A percentile compares a stretch with the other conserved stretches of the same genome.
These are phyloP conservation scores for Elaeis guineensis DNA, from an alignment of 176 grass and related monocot species.

Conservation along the genomic window DNA sequence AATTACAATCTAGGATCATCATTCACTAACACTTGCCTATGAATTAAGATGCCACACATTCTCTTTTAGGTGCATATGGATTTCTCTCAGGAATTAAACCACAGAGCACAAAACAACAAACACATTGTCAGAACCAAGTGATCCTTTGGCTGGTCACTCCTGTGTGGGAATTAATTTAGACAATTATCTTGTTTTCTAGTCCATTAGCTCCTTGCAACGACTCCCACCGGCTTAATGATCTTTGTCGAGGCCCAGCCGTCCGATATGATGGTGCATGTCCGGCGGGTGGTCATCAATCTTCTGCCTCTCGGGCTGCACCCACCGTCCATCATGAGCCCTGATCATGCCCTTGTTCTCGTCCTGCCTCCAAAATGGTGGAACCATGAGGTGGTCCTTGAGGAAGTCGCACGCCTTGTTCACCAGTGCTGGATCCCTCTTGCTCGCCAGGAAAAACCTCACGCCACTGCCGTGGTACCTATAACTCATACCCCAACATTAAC, in stretches of 20 bases:
- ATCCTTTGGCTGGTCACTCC: too few species aligned
- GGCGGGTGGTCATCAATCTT: background rate
- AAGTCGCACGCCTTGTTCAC: slow-evolving; percentile 17
- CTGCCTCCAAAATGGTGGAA: slow-evolving; percentile 17
- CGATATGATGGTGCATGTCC: slow-evolving; percentile 4
- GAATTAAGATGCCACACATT: too few species aligned
- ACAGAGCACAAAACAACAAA: too few species aligned
- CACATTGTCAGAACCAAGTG: too few species aligned
- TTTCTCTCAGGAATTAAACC: too few species aligned
- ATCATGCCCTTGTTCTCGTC: slow-evolving; percentile 15
- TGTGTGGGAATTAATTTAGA: too few species aligned
- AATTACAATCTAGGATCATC: too few species aligned
- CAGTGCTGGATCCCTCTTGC: slow-evolving; percentile 9
- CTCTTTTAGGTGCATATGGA: too few species aligned
- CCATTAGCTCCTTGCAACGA: too few species aligned
- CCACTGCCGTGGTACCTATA: slow-evolving; percentile 11
- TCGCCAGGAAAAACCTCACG: background rate
- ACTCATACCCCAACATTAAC: too few species aligned
- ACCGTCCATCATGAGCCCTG: slow-evolving; percentile 3
- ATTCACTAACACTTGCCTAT: too few species aligned
- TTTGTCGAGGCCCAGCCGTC: background rate
- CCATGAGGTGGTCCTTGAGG: slow-evolving; percentile 17
- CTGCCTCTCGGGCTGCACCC: background rate
- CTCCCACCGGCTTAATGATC: background rate
- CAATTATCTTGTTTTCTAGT: too few species aligned